These are phyloP conservation scores for Jaminaea rosea DNA, from an alignment of 1,284 basidiomycete species.

Conservation along the genomic window DNA sequence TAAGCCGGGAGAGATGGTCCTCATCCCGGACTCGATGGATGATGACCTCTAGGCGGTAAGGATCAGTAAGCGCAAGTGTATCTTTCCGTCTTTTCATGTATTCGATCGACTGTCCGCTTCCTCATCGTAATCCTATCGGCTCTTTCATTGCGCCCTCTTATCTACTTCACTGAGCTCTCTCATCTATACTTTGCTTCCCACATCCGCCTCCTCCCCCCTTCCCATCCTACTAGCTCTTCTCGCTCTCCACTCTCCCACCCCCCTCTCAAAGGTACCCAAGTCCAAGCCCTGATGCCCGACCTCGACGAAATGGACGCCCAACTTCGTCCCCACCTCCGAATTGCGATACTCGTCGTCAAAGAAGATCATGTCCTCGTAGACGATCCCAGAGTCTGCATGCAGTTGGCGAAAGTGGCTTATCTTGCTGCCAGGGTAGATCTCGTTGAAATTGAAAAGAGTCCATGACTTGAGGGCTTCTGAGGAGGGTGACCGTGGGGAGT, in stretches of 20 bases:
- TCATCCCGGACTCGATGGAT: slow-evolving; percentile 50
- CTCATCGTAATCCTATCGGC: too few species aligned
- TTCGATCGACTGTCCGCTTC: too few species aligned
- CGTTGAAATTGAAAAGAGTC: slow-evolving; percentile 29
- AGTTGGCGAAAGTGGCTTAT: slow-evolving; percentile 34
- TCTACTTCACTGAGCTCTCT: background rate
- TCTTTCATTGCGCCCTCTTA: background rate
- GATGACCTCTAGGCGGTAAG: slow-evolving; percentile 39
- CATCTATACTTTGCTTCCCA: background rate
- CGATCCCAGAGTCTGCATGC: slow-evolving; percentile 24
- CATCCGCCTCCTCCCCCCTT: background rate
- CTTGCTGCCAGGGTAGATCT: slow-evolving; percentile 45
- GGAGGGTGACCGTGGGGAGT: background rate
- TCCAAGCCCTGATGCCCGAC: slow-evolving; percentile 35
- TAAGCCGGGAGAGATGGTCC: slow-evolving; percentile 94
- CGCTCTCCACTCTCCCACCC: slow-evolving; percentile 27
- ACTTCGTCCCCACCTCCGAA: slow-evolving; percentile 33
- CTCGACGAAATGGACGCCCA: slow-evolving; percentile 42
- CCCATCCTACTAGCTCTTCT: slow-evolving; percentile 13
- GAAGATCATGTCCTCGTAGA: slow-evolving; percentile 42
- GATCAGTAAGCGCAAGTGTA: background rate
- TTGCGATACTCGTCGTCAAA: slow-evolving; percentile 42
- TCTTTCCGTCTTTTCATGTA: background rate
- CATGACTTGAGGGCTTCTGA: background rate
- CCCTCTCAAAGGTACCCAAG: slow-evolving; percentile 28